Conservation (phyloP, 1,284 basidiomycete species). For the Papiliotrema laurentii region DNA sequence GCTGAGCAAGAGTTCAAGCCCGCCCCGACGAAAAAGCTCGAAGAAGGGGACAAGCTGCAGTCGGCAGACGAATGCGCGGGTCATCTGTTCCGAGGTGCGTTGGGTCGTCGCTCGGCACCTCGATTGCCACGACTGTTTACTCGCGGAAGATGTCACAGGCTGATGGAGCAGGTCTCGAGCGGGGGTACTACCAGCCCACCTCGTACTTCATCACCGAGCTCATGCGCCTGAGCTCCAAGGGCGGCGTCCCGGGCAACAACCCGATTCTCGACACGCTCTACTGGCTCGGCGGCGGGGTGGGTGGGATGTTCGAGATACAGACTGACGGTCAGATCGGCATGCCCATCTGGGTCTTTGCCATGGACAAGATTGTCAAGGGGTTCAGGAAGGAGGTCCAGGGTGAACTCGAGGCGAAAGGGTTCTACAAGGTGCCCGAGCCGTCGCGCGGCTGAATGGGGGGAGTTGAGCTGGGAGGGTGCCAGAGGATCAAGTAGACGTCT, state of each 20-base stretch:
- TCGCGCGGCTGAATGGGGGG: too few relatives aligned
- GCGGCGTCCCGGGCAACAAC: slow-evolving; percentile 63
- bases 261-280: slow-evolving; percentile 56
- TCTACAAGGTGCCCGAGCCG: slow-evolving; percentile 9
- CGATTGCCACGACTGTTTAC: too few relatives aligned
- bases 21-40: slow-evolving; percentile 70
- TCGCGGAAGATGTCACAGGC: too few relatives aligned
- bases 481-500: too few relatives aligned
- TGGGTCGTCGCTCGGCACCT: too few relatives aligned
- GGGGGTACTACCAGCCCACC: slow-evolving; percentile 70
- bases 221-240: slow-evolving; percentile 66
- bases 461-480: too few relatives aligned
- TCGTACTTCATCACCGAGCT: slow-evolving; percentile 64
- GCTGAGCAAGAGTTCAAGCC: slow-evolving; percentile 81
- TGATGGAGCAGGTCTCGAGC: slow-evolving; percentile 58
- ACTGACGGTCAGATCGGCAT: slow-evolving; percentile 39
- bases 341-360: slow-evolving; percentile 47
- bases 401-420: slow-evolving; percentile 23
- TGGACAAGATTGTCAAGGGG: slow-evolving; percentile 25
- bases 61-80: slow-evolving; percentile 65
- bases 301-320: slow-evolving; percentile 24
- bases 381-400: slow-evolving; percentile 15
- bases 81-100: slow-evolving; percentile 61
- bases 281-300: slow-evolving; percentile 51
- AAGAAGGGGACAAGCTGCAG: slow-evolving; percentile 66